Evolutionary conservation across 345 rosid genomes (phyloP), one percentile per base, ranked within the genome.

Genomic region (Populus tremula): DNA sequence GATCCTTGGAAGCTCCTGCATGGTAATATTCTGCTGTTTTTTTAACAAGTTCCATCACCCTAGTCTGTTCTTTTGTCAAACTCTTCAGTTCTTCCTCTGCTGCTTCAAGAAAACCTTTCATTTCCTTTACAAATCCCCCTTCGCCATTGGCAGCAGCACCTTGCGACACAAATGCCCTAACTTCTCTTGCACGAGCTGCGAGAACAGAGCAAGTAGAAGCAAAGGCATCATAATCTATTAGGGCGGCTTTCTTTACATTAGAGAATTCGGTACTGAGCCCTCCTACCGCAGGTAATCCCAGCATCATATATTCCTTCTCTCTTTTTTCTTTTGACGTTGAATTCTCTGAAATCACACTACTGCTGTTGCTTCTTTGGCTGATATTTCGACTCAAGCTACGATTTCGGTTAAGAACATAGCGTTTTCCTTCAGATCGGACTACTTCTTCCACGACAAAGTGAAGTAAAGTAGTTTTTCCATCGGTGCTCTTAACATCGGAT

Each of bases 401-500:
- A 50, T 80, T 86, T 62, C 87, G 84, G 50, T 81, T 91, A 69
- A 87, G 39, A 80, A 84, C 89, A 38, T 92, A 89, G 10, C 91
- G 93, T 85, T 85, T 92, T 50, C 99, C 99, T 78, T 96, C 96
- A 0, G 91, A 81, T 3, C 96, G 86, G 54, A 91, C 89, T 1
- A 92, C 96, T 86, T 92, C 96, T 41, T 90, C 88, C 33, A 96
- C 96, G 2, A 96, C 96, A 70, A 96, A 96, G 86, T 92, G 91
- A 45, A 96, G 98, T 76, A 93, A 54, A 29, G 94, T 90, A 7
- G 94, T 91, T 73, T 92, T 93, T 17, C 94, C 96, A 70, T 91
- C 97, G 0, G 87, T 76, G 85, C 97, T 90, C 67, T 90, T 96
- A 39, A 96, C 98, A 41, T 96, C 98, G 0, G 98, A 87, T 29